A percentile compares a stretch with the other conserved stretches of the same genome.
Conservation (phyloP, 2,329 filamentous ascomycete species). For the Graphilbum ipis-grandicollis region DNA sequence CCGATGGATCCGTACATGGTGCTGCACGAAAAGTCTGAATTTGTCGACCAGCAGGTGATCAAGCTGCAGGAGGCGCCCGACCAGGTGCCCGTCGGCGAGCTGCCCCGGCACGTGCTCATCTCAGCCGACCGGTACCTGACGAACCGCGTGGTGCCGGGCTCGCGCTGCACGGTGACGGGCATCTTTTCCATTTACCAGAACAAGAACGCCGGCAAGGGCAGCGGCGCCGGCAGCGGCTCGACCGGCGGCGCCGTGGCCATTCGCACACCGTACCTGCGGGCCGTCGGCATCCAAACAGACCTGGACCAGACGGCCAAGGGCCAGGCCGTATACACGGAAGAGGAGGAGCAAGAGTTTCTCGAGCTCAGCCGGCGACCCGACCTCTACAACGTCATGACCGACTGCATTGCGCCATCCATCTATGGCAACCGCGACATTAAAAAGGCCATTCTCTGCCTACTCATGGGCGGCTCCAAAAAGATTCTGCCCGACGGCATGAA, state of each 20-base stretch:
- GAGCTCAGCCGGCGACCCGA: conserved; percentile 83
- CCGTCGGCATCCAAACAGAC: conserved; percentile 82
- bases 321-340: conserved; percentile 69
- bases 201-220: conserved; percentile 52
- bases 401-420: conserved; percentile 92
- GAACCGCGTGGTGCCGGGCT: conserved; percentile 88
- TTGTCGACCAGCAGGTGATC: conserved; percentile 95
- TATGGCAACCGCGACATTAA: conserved; percentile 96
- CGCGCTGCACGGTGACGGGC: conserved; percentile 86
- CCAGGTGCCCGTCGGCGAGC: conserved; percentile 89
- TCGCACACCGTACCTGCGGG: conserved; percentile 82
- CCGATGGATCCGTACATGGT: conserved; percentile 93
- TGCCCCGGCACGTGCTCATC: conserved; percentile 86
- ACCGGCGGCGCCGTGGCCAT: conserved; percentile 78
- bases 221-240: conserved; percentile 30
- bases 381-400: conserved; percentile 78
- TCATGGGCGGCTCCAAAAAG: conserved; percentile 93
- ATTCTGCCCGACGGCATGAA: conserved; percentile 96
- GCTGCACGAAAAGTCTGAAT: conserved; percentile 80
- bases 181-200: conserved; percentile 97
- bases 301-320: conserved; percentile 81
- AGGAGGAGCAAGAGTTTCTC: conserved; percentile 90
- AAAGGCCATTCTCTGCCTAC: conserved; percentile 83
- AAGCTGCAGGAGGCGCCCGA: conserved; percentile 97
- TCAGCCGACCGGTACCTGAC: conserved; percentile 93